phyloP scores from a whole-genome alignment of 2,329 filamentous ascomycete species.

The Pseudocercospora eumusae region DNA sequence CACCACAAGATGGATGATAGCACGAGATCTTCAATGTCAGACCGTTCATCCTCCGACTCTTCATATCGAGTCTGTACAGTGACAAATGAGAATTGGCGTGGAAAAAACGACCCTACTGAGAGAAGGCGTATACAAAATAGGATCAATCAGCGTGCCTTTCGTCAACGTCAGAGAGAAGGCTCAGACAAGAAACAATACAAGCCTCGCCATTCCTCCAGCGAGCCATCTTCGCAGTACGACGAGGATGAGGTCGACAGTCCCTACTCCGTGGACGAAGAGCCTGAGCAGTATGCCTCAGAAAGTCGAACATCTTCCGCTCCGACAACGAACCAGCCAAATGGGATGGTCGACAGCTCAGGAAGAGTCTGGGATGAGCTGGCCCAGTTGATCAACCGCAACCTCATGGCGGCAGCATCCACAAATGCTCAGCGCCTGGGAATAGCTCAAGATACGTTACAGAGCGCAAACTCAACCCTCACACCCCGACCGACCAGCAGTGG shows the following conservation, averaged over 20 bases:
- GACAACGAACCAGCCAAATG: neutral
- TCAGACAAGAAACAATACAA: slow-evolving; percentile 31
- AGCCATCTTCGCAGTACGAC: slow-evolving; percentile 13
- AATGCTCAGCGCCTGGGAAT: slow-evolving; percentile 35
- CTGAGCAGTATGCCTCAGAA: slow-evolving; percentile 7
- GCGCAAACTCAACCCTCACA: slow-evolving; percentile 25
- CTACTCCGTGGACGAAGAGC: slow-evolving; percentile 11
- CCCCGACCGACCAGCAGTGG: slow-evolving; percentile 16
- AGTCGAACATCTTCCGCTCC: slow-evolving; percentile 2
- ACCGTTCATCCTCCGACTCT: slow-evolving; percentile 14
- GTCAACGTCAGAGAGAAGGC: slow-evolving; percentile 36
- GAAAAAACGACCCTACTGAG: slow-evolving; percentile 37
- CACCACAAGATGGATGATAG: slow-evolving; percentile 7
- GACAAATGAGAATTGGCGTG: slow-evolving; percentile 33
- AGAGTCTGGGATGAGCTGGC: slow-evolving; percentile 36
- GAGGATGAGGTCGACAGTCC: slow-evolving; percentile 11
- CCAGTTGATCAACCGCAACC: slow-evolving; percentile 37
- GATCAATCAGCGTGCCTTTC: slow-evolving; percentile 38
- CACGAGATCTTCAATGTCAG: slow-evolving; percentile 7
- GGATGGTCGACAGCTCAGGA: slow-evolving; percentile 20
- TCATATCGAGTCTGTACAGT: slow-evolving; percentile 17
- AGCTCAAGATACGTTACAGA: slow-evolving; percentile 23
- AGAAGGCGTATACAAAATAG: slow-evolving; percentile 38
- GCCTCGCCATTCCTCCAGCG: slow-evolving; percentile 22
- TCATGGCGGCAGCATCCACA: slow-evolving; percentile 30